Base-by-base conservation (phyloP, 2,329 filamentous ascomycete species). In the Chrysoporthe cubensis region DNA sequence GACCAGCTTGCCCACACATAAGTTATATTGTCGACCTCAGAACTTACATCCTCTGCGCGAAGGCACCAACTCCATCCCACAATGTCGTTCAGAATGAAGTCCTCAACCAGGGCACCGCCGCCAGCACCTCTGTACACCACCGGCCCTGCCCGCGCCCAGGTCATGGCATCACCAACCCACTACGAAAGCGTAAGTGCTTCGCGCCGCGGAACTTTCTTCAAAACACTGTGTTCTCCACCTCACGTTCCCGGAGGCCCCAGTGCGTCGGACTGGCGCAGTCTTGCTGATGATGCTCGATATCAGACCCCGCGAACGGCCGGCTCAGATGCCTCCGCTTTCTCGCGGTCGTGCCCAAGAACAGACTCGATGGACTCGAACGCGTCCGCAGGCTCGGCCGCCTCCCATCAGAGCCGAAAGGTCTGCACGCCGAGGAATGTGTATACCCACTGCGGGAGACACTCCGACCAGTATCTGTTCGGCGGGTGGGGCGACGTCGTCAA, bases 361-460 rank as follows among this genome's bases (percentile, higher is more conserved):
- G 65, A 69, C 34, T 64, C 67, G 4, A 52, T 57, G 21, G 50
- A 60, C 54, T 70, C 69, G 3, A 48, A 21, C 18, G 43, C 6
- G 44, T 65, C 63, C 3, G 21, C 63, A 26, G 34, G 26, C 43
- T 70, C 69, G 52, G 62, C 60, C 13, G 60, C 52, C 42, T 54
- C 62, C 32, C 37, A 56, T 40, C 60, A 44, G 26, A 58, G 26
- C 65, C 71, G 68, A 59, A 72, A 66, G 62, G 56, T 44, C 14
- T 68, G 68, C 32, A 63, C 68, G 2, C 66, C 65, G 16, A 72
- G 66, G 34, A 87, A 87, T 69, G 80, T 83, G 54, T 81, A 86
- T 75, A 86, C 84, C 46, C 83, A 84, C 67, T 87, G 85, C 69
- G 85, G 85, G 16, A 80, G 85, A 16, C 85, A 87, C 74, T 83